Evolutionary conservation across 2,329 filamentous ascomycete genomes (phyloP).

Genomic region (Neopestalotiopsis rosae): DNA sequence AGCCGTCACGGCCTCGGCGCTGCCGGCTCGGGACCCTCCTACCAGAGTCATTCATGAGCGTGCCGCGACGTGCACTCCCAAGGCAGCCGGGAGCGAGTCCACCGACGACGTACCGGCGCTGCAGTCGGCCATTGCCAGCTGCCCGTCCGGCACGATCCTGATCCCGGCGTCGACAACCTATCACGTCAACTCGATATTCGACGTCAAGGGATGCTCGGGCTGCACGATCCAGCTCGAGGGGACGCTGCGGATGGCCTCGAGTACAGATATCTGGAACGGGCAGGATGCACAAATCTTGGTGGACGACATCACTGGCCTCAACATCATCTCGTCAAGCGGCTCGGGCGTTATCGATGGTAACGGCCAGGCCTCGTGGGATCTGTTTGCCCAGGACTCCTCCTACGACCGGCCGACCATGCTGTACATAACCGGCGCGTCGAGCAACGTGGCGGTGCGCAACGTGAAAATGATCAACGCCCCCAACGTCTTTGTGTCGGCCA

Average conservation of each 20-base stretch:
- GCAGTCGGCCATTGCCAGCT: conserved; percentile 43
- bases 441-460: conserved; percentile 43
- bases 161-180: conserved; percentile 48
- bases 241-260: conserved; percentile 42
- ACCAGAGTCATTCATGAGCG: background rate
- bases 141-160: conserved; percentile 46
- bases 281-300: conserved; percentile 45
- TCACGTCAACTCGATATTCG: conserved; percentile 46
- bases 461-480: conserved; percentile 47
- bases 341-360: conserved; percentile 52
- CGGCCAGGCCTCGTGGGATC: conserved; percentile 47
- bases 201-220: conserved; percentile 45
- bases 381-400: conserved; percentile 42
- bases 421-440: conserved; percentile 41
- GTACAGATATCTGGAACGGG: conserved; percentile 47
- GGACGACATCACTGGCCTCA: conserved; percentile 41
- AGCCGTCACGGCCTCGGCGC: background rate
- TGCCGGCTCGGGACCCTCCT: background rate
- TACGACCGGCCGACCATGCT: conserved; percentile 47
- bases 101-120: conserved; percentile 51
- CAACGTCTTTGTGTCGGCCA: conserved; percentile 28
- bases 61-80: conserved; percentile 11
- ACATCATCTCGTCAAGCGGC: conserved; percentile 44
- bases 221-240: conserved; percentile 54
- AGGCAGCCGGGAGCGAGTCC: conserved; percentile 19